Base-by-base conservation (phyloP, 352 stramenopile species). In the Blastocystis sp. region DNA sequence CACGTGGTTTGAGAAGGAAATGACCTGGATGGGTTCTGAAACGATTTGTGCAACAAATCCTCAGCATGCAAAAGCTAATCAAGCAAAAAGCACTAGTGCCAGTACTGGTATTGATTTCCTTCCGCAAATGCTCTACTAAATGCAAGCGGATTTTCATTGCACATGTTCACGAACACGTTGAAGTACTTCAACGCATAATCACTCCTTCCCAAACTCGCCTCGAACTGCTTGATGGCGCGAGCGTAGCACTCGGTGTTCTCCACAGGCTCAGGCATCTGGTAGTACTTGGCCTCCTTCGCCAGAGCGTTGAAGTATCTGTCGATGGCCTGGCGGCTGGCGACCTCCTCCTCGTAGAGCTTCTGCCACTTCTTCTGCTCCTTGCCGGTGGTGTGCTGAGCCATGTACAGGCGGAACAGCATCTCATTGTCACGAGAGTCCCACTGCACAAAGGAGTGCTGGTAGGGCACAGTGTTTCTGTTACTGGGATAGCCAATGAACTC, bases 161-260 rank as follows among this genome's bases (percentile, higher is more conserved):
- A 80, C 0, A 80, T 80, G 0, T 62, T 80, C 21, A 34, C 52
- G 21, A 80, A 56, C 14, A 66, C 59, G 14, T 80, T 62, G 59
- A 67, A 80, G 59, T 80, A 80, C 59, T 80, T 80, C 34, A 80
- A 45, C 38, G 59, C 48, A 62, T 80, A 80, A 45, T 80, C 70
- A 14, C 70, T 80, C n/a, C 52, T n/a, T 23, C 70, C 70, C 59
- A 80, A 61, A 56, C 28, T 34, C 28, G 28, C 28, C 28, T 34
- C 28, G 28, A 34, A 34, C 28, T 34, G 28, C 28, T 34, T 28
- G 53, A 66, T 80, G 53, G 70, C 59, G 3, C 23, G 43, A 23
- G 43, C 53, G 59, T 80, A 80, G 38, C 70, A 80, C 7, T 80
- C 53, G 7, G 53, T 40, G 34, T 80, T 80, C 70, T 80, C 69